phyloP scores from a whole-genome alignment of 2,329 filamentous ascomycete genomes.

The Paracorniculantispora psalliotae region DNA sequence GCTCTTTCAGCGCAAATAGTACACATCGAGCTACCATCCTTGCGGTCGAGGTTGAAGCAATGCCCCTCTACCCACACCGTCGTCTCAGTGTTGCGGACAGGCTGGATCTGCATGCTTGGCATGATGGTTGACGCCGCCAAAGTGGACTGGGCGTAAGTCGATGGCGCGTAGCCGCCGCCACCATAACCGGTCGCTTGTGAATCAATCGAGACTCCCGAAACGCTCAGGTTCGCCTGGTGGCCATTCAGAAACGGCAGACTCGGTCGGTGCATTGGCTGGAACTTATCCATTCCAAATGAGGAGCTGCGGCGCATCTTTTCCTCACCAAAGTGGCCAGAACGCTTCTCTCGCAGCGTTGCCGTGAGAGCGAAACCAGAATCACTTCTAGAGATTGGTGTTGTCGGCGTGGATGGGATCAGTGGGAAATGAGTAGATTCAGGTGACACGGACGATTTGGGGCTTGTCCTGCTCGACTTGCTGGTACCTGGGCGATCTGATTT shows the following conservation, averaged over 20 bases:
- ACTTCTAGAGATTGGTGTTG: slow-evolving; percentile 76
- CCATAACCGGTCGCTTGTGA: slow-evolving; percentile 61
- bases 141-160: slow-evolving; percentile 81
- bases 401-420: slow-evolving; percentile 66
- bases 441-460: slow-evolving; percentile 62
- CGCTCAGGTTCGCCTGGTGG: slow-evolving; percentile 54
- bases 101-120: slow-evolving; percentile 77
- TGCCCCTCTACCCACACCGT: slow-evolving; percentile 83
- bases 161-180: slow-evolving; percentile 65
- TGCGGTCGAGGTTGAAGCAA: slow-evolving; percentile 62
- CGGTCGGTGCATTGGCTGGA: slow-evolving; percentile 61
- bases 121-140: slow-evolving; percentile 80
- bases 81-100: slow-evolving; percentile 71
- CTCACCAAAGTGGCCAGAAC: slow-evolving; percentile 85
- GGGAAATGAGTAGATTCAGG: slow-evolving; percentile 76
- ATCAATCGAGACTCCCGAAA: slow-evolving; percentile 55
- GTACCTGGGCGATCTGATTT: slow-evolving; percentile 74
- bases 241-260: slow-evolving; percentile 69
- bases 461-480: slow-evolving; percentile 58
- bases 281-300: slow-evolving; percentile 79
- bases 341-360: slow-evolving; percentile 84
- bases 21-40: slow-evolving; percentile 59
- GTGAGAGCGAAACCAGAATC: slow-evolving; percentile 89
- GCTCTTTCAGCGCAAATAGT: slow-evolving; percentile 72
- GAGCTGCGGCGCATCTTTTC: slow-evolving; percentile 79